These are phyloP conservation scores for Exophiala phaeomuriformis DNA, from an alignment of 2,329 filamentous ascomycete genomes.

Conservation along the genomic window DNA sequence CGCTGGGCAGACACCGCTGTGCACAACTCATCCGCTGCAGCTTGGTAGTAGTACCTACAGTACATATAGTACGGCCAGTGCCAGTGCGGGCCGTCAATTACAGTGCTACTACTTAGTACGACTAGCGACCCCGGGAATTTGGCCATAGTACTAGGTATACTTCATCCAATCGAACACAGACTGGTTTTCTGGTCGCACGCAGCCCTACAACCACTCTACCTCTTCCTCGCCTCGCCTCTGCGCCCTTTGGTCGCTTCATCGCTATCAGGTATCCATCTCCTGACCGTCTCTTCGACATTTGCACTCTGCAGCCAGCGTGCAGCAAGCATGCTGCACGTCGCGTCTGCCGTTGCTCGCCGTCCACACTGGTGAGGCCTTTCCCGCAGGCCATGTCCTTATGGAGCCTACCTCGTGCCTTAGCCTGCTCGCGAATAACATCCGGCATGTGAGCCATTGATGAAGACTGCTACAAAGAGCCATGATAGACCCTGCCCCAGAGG, in stretches of 20 bases:
- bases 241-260: conserved; percentile 1
- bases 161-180: background rate
- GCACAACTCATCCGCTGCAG: too few species aligned
- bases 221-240: background rate
- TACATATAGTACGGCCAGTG: too few species aligned
- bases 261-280: background rate
- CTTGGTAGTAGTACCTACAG: too few species aligned
- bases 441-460: conserved; percentile 6
- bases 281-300: background rate
- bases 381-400: conserved; percentile 9
- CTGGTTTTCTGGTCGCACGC: background rate
- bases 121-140: too few species aligned
- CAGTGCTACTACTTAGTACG: too few species aligned
- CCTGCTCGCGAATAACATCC: conserved; percentile 9
- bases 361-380: conserved; percentile 14
- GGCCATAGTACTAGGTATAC: background rate
- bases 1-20: too few species aligned
- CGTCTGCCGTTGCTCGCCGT: conserved; percentile 3
- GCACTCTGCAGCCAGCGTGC: conserved; percentile 12
- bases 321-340: conserved; percentile 6
- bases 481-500: conserved; percentile 10
- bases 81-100: too few species aligned
- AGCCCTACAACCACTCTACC: conserved; percentile 13
- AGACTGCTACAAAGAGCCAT: conserved; percentile 2
- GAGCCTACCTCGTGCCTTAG: conserved; percentile 6